Evolutionary conservation across 176 grass and related monocot genomes (phyloP).

Genomic region (Juncus inflexus): DNA sequence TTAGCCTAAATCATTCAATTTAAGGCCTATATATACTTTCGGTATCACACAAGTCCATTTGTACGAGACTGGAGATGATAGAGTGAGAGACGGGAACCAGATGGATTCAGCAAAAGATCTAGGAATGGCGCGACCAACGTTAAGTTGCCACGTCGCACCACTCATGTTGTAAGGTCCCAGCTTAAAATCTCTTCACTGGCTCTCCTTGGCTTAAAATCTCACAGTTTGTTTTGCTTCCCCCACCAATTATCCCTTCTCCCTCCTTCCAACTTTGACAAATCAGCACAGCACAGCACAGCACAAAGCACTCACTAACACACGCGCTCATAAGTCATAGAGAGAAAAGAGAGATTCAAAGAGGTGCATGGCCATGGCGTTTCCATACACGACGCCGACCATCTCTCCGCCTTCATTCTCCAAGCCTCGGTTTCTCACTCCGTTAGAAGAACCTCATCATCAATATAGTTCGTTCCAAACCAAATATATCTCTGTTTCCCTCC

Average conservation of each 20-base stretch:
- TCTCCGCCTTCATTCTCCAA: constrained; percentile 20
- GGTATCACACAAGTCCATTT: too few relatives aligned
- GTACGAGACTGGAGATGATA: too few relatives aligned
- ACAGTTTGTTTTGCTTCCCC: not conserved
- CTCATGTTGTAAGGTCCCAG: too few relatives aligned
- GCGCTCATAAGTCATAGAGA: not conserved
- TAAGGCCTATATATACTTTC: too few relatives aligned
- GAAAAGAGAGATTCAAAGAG: not conserved
- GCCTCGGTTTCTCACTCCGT: not conserved
- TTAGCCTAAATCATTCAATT: too few relatives aligned
- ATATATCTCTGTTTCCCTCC: not conserved
- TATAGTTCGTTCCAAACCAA: not conserved
- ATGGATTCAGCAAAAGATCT: too few relatives aligned
- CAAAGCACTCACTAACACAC: not conserved
- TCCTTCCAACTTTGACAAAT: not conserved
- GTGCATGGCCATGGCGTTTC: not conserved
- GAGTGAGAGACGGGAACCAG: too few relatives aligned
- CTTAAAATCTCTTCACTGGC: too few relatives aligned
- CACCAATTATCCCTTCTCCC: not conserved
- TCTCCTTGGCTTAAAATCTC: not conserved
- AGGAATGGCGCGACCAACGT: too few relatives aligned
- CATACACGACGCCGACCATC: constrained; percentile 18
- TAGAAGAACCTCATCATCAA: constrained; percentile 14
- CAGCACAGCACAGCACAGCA: not conserved
- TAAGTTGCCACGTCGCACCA: too few relatives aligned